Evolutionary conservation across 495 filamentous ascomycete species (phyloP), one percentile per base, ranked within the genome.

Genomic region (Penicillium nucicola): DNA sequence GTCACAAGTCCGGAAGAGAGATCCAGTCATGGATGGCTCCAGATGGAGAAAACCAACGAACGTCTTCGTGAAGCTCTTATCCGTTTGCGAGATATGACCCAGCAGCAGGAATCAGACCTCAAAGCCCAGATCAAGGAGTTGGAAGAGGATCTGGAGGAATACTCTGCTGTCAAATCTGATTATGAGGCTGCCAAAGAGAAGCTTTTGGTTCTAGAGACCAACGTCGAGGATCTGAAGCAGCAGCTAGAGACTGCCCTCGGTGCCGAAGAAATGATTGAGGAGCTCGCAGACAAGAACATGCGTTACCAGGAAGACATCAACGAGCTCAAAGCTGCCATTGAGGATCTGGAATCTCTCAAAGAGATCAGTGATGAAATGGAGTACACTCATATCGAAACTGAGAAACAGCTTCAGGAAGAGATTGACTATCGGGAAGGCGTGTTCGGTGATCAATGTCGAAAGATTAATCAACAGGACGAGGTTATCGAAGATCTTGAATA

Each of bases 311-410:
- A 96, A 60, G 80, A 90, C 53, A 84, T 96, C 34, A 86, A 90
- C 47, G 85, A 96, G 55, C 78, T 97, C 41, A 83, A 85, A 52
- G 79, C 81, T 18, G 82, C 83, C 1, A 87, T 97, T 48, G 86
- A 92, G 45, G 91, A 97, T 42, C 74, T 97, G 2, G 89, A 96
- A 62, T 83, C 77, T 25, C 67, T 97, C 39, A 92, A 91, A 62
- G 93, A 97, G 54, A 82, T 97, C 41, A 90, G 87, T 56, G 92
- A 97, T 55, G 95, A 97, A 64, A 79, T 97, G 9, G 92, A 97
- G 62, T 83, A 89, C 59, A 96, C 95, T 57, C 90, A 96, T 66
- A 79, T 90, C 12, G 91, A 96, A 60, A 88, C 89, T 10, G 89
- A 92, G 58, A 95, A 91, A 61, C 90, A 97, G 64, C 82, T 98